Evolutionary conservation across 2,329 filamentous ascomycete genomes (phyloP), one percentile per base, ranked within the genome.

Genomic region (Chrysoporthe puriensis): DNA sequence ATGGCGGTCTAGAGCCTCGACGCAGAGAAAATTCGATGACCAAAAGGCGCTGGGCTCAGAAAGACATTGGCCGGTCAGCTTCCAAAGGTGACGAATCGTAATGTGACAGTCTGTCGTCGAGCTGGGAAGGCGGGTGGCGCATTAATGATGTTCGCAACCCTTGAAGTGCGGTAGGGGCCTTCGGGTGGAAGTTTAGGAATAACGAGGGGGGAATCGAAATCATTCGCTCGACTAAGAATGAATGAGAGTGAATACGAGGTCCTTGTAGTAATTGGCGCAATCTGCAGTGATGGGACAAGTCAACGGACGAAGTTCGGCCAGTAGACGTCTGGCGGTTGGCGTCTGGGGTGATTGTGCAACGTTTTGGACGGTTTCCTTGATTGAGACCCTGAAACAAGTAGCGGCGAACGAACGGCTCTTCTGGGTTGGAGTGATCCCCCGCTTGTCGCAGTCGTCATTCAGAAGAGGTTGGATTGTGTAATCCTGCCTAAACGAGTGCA

Each of bases 361-460:
- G 46, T 58, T 42, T 63, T 63, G 62, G 61, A 61, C 40, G 61
- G 59, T 46, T 61, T 62, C 46, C 64, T 64, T 43, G 64, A 43
- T 60, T 61, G 52, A 50, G 34, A 60, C 56, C 62, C 59, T 62
- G 60, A 64, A 64, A 46, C 67, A 44, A 52, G 32, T 26, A 43
- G 43, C 52, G 64, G 68, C 59, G 54, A 34, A 46, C 57, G 56
- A 61, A 61, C 21, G 43, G 59, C 57, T 58, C 36, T 66, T 50
- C n/a, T 32, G 44, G 64, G 48, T 48, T 57, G 67, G 60, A 59
- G 63, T 64, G 32, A 34, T 62, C 7, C 56, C 63, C 63, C 42
- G 57, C 42, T 66, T 64, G 34, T 69, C 57, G 67, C 59, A 66
- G 60, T 58, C 66, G 66, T 69, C 62, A 67, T 63, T 50, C 64